phyloP scores from a whole-genome alignment of 108 stramenopile species.

The Seminavis robusta region DNA sequence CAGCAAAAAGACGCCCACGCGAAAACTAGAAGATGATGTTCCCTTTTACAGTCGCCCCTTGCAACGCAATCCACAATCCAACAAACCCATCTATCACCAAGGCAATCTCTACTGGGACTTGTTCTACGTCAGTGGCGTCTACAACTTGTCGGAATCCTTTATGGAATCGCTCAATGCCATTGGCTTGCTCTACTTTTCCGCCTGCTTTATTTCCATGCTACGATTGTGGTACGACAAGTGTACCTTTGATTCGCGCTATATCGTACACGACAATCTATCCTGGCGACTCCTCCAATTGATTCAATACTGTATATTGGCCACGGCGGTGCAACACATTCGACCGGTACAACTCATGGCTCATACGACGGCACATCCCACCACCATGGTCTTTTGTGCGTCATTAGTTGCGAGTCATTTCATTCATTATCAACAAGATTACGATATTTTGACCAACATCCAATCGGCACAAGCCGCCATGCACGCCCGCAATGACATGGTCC shows the following conservation, averaged over 20 bases:
- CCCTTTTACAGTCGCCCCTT: too few relatives aligned
- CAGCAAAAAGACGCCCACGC: too few relatives aligned
- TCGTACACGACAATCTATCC: constrained; percentile 6
- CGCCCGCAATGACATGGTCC: too few relatives aligned
- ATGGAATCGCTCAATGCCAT: neutral
- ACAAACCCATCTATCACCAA: too few relatives aligned
- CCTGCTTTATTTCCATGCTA: constrained; percentile 10
- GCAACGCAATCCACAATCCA: too few relatives aligned
- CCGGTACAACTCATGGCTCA: constrained; percentile 7
- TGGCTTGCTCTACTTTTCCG: constrained; percentile 32
- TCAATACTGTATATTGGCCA: constrained; percentile 6
- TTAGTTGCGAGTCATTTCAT: too few relatives aligned
- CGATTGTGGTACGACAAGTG: constrained; percentile 18
- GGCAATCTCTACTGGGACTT: constrained; percentile 39
- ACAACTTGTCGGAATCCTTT: constrained; percentile 19
- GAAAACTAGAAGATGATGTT: too few relatives aligned
- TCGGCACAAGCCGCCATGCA: too few relatives aligned
- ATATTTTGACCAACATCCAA: too few relatives aligned
- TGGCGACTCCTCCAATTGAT: constrained; percentile 20
- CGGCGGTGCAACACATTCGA: constrained; percentile 23
- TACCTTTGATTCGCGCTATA: constrained; percentile 17
- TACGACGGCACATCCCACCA: too few relatives aligned
- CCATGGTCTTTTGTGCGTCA: too few relatives aligned
- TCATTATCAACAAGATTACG: too few relatives aligned
- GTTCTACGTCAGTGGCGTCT: constrained; percentile 41